phyloP scores from a whole-genome alignment of 768 basidiomycete species.

The Tulasnella sp. region DNA sequence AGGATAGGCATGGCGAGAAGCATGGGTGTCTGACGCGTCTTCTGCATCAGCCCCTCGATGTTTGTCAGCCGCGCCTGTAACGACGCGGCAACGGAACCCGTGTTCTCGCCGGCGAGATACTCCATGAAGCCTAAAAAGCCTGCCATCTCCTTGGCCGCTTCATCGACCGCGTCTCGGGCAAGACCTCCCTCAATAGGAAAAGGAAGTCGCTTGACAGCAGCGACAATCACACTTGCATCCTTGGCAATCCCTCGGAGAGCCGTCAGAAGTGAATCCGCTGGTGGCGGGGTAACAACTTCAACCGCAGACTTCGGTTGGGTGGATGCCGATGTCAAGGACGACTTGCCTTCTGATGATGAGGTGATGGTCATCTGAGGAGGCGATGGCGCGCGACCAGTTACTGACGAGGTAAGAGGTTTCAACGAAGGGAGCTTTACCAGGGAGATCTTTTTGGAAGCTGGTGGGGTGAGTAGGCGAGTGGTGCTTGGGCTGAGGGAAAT shows the following conservation, averaged over 20 bases:
- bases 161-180: conserved; percentile 73
- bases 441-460: conserved; percentile 22
- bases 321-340: conserved; percentile 25
- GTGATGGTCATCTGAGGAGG: conserved; percentile 21
- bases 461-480: conserved; percentile 7
- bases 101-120: conserved; percentile 20
- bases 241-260: conserved; percentile 48
- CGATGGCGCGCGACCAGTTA: neutral
- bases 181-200: conserved; percentile 43
- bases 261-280: conserved; percentile 42
- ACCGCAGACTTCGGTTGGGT: no score
- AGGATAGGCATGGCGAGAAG: conserved; percentile 63
- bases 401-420: neutral
- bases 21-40: conserved; percentile 56
- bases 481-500: neutral
- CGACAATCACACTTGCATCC: conserved; percentile 54
- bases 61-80: neutral
- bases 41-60: conserved; percentile 29
- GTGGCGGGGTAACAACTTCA: conserved; percentile 38
- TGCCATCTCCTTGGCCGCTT: conserved; percentile 57
- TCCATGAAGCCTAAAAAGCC: conserved; percentile 50
- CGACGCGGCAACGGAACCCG: conserved; percentile 25
- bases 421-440: conserved; percentile 23
- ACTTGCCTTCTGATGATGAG: conserved; percentile 28
- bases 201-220: conserved; percentile 50